phyloP scores from a whole-genome alignment of 768 basidiomycete species.

The Leccinum olivaceopallidum region DNA sequence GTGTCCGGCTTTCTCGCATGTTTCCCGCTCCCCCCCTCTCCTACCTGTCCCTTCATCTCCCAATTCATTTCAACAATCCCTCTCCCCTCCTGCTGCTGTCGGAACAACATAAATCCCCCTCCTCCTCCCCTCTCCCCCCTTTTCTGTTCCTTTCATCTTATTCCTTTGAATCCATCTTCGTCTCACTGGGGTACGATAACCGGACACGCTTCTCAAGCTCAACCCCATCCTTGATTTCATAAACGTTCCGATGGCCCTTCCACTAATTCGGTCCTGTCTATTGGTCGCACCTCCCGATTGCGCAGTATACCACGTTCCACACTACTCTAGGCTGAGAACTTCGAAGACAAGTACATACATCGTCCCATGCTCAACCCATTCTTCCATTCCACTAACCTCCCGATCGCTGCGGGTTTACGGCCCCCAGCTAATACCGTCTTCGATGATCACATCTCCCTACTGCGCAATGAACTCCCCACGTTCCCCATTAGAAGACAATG shows the following conservation, averaged over 20 bases:
- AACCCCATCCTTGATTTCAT: background rate
- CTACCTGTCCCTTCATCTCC: conserved; percentile 1
- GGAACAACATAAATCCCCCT: background rate
- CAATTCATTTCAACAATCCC: background rate
- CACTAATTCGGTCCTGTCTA: background rate
- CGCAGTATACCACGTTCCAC: background rate
- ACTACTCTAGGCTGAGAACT: background rate
- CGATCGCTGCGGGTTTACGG: background rate
- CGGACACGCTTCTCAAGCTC: background rate
- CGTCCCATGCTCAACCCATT: background rate
- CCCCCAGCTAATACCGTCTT: background rate
- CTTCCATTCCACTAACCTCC: background rate
- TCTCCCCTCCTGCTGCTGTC: background rate
- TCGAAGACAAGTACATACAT: background rate
- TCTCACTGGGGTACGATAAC: background rate
- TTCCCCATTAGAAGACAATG: background rate
- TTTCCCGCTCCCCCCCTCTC: background rate
- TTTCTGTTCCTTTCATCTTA: background rate
- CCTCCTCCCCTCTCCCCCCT: background rate
- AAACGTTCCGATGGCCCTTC: background rate
- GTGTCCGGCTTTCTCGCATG: background rate
- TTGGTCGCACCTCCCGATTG: background rate
- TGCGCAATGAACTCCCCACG: background rate
- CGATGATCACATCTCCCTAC: background rate
- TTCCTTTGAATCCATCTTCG: background rate